Evolutionary conservation across 805 yeast genomes (phyloP).

Genomic region (Yamadazyma takamatsuzukensis): DNA sequence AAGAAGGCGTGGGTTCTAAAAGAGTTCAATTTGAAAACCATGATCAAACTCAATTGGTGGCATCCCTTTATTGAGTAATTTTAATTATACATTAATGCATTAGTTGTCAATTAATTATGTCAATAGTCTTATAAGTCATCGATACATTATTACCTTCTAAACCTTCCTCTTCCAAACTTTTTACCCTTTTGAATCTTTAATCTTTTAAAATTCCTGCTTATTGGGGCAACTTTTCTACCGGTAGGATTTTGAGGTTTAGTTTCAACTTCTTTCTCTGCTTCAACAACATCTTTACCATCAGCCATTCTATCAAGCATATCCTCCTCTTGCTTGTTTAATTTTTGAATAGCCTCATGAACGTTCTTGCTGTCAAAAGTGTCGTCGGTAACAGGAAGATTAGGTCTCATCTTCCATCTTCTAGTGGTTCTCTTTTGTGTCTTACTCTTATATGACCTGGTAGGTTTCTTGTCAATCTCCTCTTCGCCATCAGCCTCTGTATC

Average conservation of each 20-base stretch:
- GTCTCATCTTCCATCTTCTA: conserved; percentile 47
- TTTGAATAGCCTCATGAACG: conserved; percentile 39
- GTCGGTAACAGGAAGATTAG: conserved; percentile 20
- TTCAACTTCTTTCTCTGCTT: conserved; percentile 9
- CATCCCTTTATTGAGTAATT: too few relatives aligned
- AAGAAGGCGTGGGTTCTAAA: conserved; percentile 1
- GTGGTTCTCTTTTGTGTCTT: conserved; percentile 53
- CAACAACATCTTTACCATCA: conserved; percentile 15
- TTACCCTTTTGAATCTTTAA: conserved; percentile 43
- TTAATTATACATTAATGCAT: too few relatives aligned
- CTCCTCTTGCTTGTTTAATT: conserved; percentile 25
- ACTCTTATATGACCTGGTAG: conserved; percentile 21
- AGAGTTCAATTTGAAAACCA: conserved; percentile 25
- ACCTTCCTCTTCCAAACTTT: conserved; percentile 26
- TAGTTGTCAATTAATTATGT: conserved; percentile 17
- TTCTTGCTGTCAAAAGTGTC: conserved; percentile 35
- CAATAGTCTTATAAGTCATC: too few relatives aligned
- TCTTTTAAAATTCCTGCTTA: conserved; percentile 50
- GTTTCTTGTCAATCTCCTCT: conserved; percentile 4
- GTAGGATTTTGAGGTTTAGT: conserved; percentile 2
- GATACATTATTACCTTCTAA: conserved; percentile 24
- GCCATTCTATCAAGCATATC: conserved; percentile 20
- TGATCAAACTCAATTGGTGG: too few relatives aligned
- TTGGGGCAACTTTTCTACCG: conserved; percentile 24
- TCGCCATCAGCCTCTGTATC: conserved; percentile 6